These are phyloP conservation scores for Diutina sp. DNA, from an alignment of 1,139 yeast genomes.

Conservation along the genomic window DNA sequence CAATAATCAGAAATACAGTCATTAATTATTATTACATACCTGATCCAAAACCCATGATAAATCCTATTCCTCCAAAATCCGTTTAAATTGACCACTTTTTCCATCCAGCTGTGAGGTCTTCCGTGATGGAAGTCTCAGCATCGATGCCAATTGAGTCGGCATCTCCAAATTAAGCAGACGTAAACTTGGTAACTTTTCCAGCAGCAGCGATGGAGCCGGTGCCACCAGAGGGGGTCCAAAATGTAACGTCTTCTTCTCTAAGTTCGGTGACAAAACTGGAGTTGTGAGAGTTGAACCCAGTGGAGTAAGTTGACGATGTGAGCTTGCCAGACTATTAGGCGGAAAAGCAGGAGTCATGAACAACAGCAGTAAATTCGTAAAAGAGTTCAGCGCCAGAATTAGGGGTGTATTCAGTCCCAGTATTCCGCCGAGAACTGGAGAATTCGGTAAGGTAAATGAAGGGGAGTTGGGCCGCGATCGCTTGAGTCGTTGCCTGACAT, in stretches of 20 bases:
- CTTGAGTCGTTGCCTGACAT: constrained; percentile 40
- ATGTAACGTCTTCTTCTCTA: neutral
- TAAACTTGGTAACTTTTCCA: constrained; percentile 1
- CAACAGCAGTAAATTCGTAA: constrained; percentile 27
- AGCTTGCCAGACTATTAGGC: neutral
- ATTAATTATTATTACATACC: neutral
- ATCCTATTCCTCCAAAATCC: neutral
- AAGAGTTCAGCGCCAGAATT: constrained; percentile 30
- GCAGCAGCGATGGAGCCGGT: neutral
- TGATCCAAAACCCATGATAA: neutral
- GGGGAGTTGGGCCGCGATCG: constrained; percentile 70
- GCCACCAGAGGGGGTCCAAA: neutral
- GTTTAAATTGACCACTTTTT: neutral
- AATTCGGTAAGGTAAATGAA: constrained; percentile 15
- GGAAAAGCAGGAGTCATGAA: constrained; percentile 33
- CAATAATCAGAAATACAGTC: neutral
- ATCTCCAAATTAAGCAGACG: constrained; percentile 1
- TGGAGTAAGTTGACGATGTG: neutral
- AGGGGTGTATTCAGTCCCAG: constrained; percentile 31
- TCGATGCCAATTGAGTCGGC: neutral
- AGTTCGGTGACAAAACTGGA: neutral
- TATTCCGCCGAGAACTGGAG: constrained; percentile 17
- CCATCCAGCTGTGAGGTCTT: neutral
- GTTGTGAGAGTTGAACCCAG: neutral
- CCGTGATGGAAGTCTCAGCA: neutral